phyloP scores from a whole-genome alignment of 148 eudicot species.

The Heliamphora exappendiculata region DNA sequence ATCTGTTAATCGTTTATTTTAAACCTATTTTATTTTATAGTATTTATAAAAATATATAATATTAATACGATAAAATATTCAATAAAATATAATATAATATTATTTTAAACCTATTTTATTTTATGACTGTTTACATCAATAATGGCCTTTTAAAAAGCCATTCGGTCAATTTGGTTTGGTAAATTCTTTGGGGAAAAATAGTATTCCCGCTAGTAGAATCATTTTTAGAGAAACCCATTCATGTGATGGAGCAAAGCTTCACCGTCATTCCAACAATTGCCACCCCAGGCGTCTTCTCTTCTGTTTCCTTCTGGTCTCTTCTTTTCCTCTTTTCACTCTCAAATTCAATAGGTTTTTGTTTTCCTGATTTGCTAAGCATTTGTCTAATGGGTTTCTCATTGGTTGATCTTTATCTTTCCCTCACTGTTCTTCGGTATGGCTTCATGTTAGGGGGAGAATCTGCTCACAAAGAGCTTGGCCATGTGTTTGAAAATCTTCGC shows the following conservation, averaged over 20 bases:
- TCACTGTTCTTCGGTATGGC: constrained; percentile 43
- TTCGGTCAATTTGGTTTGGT: too few species aligned
- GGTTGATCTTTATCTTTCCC: not conserved
- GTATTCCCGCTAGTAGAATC: too few species aligned
- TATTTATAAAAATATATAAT: too few species aligned
- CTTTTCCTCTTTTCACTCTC: not conserved
- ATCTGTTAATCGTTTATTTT: too few species aligned
- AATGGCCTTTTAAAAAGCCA: too few species aligned
- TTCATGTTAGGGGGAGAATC: constrained; percentile 86
- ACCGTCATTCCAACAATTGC: constrained; percentile 70
- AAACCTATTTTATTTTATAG: too few species aligned
- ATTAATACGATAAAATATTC: too few species aligned
- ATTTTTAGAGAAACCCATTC: too few species aligned
- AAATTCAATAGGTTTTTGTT: not conserved
- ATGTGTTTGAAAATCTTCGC: constrained; percentile 58
- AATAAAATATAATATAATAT: too few species aligned
- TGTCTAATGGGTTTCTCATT: not conserved
- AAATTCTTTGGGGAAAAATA: too few species aligned
- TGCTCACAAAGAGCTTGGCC: constrained; percentile 66
- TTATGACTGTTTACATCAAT: too few species aligned
- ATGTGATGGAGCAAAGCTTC: constrained; percentile 50
- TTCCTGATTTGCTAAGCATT: not conserved
- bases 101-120: too few species aligned
- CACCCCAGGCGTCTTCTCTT: constrained; percentile 71
- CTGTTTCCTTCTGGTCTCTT: constrained; percentile 58